These are phyloP conservation scores for Blepharisma japonicum DNA, from an alignment of 73 alveolate species.

Conservation along the genomic window DNA sequence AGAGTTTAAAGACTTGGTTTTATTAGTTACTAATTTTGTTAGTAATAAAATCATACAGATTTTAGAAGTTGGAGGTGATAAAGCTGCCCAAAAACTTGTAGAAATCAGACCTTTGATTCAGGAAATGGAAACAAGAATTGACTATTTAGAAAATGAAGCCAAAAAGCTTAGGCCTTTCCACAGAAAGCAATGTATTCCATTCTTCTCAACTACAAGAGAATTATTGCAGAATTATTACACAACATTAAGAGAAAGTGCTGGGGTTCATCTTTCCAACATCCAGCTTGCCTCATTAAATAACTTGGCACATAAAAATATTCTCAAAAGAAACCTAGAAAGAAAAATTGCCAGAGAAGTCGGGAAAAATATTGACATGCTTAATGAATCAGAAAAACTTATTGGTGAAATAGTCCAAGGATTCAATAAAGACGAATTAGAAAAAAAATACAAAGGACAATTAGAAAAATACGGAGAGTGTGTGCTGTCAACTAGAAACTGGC, in stretches of 20 bases:
- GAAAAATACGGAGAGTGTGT: conserved; percentile 30
- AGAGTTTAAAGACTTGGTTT: conserved; percentile 19
- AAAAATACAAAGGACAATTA: conserved; percentile 2
- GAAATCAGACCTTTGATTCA: conserved; percentile 20
- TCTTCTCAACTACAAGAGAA: conserved; percentile 13
- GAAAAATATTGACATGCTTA: conserved; percentile 10
- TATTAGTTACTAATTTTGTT: not conserved
- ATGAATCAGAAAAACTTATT: not conserved
- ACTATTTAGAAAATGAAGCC: not conserved
- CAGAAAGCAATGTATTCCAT: not conserved
- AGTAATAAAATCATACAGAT: conserved; percentile 9
- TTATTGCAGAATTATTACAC: not conserved
- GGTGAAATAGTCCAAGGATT: conserved; percentile 12
- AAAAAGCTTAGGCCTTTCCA: not conserved
- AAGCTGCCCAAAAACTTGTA: not conserved
- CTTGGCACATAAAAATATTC: conserved; percentile 19
- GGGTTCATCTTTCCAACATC: conserved; percentile 22
- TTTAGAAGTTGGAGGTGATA: conserved; percentile 17
- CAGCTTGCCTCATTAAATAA: conserved; percentile 19
- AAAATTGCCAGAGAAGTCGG: conserved; percentile 25
- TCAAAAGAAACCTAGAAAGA: conserved; percentile 23
- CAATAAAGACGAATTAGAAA: conserved; percentile 14
- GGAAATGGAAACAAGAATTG: conserved; percentile 21
- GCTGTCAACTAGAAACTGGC: conserved; percentile 28
- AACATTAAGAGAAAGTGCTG: conserved; percentile 20